Percentiles rank a stretch among this genome's conserved stretches.
Conservation (phyloP, 1,284 basidiomycete genomes). For the Laetiporus sulphureus region DNA sequence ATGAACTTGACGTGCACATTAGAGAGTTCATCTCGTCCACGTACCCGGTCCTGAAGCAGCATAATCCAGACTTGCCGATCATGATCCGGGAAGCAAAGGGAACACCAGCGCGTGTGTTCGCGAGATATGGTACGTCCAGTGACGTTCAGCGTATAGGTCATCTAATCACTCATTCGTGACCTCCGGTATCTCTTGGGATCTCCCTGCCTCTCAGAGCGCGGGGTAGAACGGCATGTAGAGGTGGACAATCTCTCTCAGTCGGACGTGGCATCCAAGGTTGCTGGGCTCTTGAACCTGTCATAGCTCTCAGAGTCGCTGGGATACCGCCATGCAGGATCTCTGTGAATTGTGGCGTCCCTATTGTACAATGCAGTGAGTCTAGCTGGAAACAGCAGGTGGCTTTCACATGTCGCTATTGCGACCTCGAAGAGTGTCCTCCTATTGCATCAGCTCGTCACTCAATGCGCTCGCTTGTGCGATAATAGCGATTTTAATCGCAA, state of each 20-base stretch:
- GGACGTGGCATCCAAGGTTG: constrained; percentile 65
- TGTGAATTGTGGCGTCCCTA: no score
- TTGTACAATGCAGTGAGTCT: no score
- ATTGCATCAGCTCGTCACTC: no score
- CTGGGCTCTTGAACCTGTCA: constrained; percentile 43
- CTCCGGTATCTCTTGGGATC: constrained; percentile 8
- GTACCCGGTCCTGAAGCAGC: constrained; percentile 79
- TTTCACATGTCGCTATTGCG: no score
- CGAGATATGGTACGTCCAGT: constrained; percentile 75
- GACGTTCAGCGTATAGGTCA: neutral
- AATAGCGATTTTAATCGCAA: no score
- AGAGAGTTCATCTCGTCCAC: constrained; percentile 82
- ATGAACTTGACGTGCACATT: neutral
- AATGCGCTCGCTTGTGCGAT: no score
- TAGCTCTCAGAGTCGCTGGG: no score
- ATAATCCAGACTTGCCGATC: constrained; percentile 88
- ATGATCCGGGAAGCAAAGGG: constrained; percentile 88
- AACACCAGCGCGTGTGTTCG: constrained; percentile 85
- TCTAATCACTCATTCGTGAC: constrained; percentile 3
- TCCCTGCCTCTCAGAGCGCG: constrained; percentile 46
- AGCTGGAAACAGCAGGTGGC: no score
- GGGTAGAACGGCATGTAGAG: constrained; percentile 74
- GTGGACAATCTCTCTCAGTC: constrained; percentile 70
- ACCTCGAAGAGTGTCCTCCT: no score
- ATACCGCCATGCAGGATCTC: no score